A percentile compares a stretch with the other conserved stretches of the same genome.
These are phyloP conservation scores for Monosporascus sp. DNA, from an alignment of 2,329 filamentous ascomycete species.

Conservation along the genomic window DNA sequence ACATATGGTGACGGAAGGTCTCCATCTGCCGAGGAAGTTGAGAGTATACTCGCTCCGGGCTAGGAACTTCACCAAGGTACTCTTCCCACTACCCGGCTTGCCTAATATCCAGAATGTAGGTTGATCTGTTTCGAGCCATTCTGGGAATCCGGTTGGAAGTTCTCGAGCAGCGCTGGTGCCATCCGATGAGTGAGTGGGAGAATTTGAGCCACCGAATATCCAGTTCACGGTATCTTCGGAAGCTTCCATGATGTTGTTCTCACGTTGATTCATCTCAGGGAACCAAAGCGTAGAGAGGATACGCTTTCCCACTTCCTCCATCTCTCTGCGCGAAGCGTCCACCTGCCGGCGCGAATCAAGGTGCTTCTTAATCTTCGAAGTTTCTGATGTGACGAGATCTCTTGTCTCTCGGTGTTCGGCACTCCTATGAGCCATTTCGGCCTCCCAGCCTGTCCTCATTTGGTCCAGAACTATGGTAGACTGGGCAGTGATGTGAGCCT, in stretches of 20 bases:
- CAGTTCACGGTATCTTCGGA: slow-evolving; percentile 3
- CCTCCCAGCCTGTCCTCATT: background rate
- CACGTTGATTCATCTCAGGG: slow-evolving; percentile 10
- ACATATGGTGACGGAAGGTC: slow-evolving; percentile 1
- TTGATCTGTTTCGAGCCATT: slow-evolving; percentile 8
- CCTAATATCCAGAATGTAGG: slow-evolving; percentile 15
- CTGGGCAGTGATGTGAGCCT: slow-evolving; percentile 5
- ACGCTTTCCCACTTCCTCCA: background rate
- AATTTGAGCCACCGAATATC: no score
- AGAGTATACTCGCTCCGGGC: background rate
- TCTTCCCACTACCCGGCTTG: slow-evolving; percentile 16
- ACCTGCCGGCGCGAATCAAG: background rate
- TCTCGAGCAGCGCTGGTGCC: background rate
- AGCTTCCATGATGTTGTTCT: slow-evolving; percentile 7
- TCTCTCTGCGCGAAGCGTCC: background rate
- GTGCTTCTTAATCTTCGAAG: background rate
- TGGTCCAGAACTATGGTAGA: background rate
- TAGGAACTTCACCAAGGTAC: slow-evolving; percentile 11
- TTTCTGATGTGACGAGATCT: background rate
- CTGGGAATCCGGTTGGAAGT: background rate
- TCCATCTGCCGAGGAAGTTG: slow-evolving; percentile 1
- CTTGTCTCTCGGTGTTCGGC: background rate
- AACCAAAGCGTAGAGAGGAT: slow-evolving; percentile 8
- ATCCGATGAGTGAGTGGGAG: no score
- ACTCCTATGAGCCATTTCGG: background rate